Base-by-base conservation (phyloP, 768 basidiomycete genomes). In the Russula earlei region DNA sequence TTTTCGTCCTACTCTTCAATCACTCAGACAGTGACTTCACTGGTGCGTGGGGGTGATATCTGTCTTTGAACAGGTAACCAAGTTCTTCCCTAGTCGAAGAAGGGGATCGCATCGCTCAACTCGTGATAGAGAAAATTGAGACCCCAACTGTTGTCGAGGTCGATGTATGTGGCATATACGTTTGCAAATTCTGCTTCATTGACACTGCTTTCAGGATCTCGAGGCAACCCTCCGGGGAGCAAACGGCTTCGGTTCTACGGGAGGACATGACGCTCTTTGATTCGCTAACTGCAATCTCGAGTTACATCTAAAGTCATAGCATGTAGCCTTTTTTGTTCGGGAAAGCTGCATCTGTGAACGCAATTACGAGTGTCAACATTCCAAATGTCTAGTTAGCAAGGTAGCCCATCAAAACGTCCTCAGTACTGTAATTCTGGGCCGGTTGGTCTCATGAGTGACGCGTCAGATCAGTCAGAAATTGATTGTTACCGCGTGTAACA, bases 31-130 rank as follows among this genome's bases (percentile, higher is more conserved):
- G 81, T 56, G 91, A 97, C 64, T 99, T 97, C 66, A 73, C 86
- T 70, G 84, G 93, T 89, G 34, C 50, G 67, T 61, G 5, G 14
- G 1, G 10, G 17, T 20, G 12, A 46, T 45, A 44, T 44, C 22
- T 17, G 17, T 41, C 38, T n/a, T 20, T 19, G 57, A 49, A 27
- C 41, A 40, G n/a, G 36, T 44, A 10, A 37, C 17, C 24, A 14
- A 58, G 24, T 7, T 29, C 7, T 36, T 48, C 46, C 0, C 22
- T 63, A 95, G 96, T 99, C 58, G 76, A 88, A 64, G 83, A 88
- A 68, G 94, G 95, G 6, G 96, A 99, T 65, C 82, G 96, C n/a
- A 75, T 99, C 61, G 96, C 96, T 2, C 96, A 99, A 65, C 77
- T 98, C 31, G 90, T 99, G 60, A 74, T 98, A 51, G 95, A 99